These are phyloP conservation scores for Huiozyma naganishii DNA, from an alignment of 805 yeast genomes.

Conservation along the genomic window DNA sequence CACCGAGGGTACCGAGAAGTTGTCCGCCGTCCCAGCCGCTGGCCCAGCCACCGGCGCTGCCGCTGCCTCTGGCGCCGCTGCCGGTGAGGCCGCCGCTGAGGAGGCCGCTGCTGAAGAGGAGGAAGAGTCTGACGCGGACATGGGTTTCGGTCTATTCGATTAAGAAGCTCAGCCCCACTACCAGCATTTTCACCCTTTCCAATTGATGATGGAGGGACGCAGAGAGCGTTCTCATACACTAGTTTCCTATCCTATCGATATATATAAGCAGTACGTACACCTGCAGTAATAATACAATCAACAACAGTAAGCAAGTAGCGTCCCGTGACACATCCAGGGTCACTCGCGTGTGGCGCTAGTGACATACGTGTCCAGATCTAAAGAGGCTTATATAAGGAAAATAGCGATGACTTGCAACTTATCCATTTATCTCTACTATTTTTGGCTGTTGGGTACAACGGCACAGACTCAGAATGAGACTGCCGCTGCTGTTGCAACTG, in stretches of 20 bases:
- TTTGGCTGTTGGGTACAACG: background rate
- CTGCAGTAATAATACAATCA: background rate
- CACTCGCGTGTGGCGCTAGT: too few species aligned
- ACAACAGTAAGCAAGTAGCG: background rate
- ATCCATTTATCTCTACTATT: too few species aligned
- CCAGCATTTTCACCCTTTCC: background rate
- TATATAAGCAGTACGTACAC: too few species aligned
- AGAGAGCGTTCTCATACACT: too few species aligned
- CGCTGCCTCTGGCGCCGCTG: constrained; percentile 38
- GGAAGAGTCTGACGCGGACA: constrained; percentile 66
- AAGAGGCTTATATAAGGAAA: too few species aligned
- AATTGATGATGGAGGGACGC: background rate
- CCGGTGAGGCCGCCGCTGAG: constrained; percentile 36
- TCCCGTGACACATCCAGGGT: background rate
- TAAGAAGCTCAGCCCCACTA: constrained; percentile 36
- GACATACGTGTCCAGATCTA: too few species aligned
- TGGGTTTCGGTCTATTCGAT: constrained; percentile 98
- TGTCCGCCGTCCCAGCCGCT: constrained; percentile 95
- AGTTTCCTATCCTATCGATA: too few species aligned
- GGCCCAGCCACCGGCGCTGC: constrained; percentile 84
- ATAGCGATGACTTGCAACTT: too few species aligned
- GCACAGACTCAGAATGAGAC: background rate
- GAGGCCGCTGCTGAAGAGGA: constrained; percentile 53
- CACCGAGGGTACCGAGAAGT: constrained; percentile 90
- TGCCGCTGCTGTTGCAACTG: too few species aligned